These are phyloP conservation scores for Agrostemma githago DNA, from an alignment of 148 eudicot species.

Conservation along the genomic window DNA sequence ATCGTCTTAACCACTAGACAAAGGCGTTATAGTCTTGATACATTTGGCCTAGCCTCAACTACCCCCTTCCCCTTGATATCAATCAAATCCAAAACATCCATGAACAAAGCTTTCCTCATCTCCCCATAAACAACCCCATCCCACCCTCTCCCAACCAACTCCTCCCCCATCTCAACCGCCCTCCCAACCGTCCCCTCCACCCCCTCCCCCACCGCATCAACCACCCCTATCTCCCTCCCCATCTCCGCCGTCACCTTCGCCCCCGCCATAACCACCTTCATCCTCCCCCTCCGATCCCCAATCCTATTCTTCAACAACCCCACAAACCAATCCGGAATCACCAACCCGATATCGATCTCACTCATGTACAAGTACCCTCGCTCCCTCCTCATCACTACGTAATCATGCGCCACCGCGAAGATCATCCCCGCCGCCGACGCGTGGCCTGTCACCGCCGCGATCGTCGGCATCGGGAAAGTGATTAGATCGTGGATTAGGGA, in stretches of 20 bases:
- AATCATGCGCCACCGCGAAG: slow-evolving; percentile 47
- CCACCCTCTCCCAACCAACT: slow-evolving; percentile 37
- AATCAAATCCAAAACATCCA: slow-evolving; percentile 14
- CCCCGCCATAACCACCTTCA: slow-evolving; percentile 35
- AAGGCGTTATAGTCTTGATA: too few relatives aligned
- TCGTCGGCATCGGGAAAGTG: slow-evolving; percentile 55
- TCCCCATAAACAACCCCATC: slow-evolving; percentile 45
- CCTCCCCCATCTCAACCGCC: slow-evolving; percentile 44
- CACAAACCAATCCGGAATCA: slow-evolving; percentile 34
- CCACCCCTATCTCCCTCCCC: slow-evolving; percentile 42
- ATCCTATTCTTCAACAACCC: slow-evolving; percentile 25
- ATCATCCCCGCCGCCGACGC: slow-evolving; percentile 49
- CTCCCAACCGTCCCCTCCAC: slow-evolving; percentile 38
- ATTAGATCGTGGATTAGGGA: slow-evolving; percentile 35
- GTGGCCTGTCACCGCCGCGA: slow-evolving; percentile 59
- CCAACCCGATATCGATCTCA: slow-evolving; percentile 39
- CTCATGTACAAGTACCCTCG: slow-evolving; percentile 55
- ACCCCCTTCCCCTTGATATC: too few relatives aligned
- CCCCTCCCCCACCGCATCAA: slow-evolving; percentile 35
- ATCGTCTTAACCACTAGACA: too few relatives aligned
- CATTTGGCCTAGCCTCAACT: too few relatives aligned
- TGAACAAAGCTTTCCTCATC: slow-evolving; percentile 28
- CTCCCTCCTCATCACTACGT: slow-evolving; percentile 43
- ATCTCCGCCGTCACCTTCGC: slow-evolving; percentile 38
- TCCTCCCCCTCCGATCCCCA: slow-evolving; percentile 23